phyloP scores from a whole-genome alignment of 345 rosid genomes.

The Noccaea caerulescens region DNA sequence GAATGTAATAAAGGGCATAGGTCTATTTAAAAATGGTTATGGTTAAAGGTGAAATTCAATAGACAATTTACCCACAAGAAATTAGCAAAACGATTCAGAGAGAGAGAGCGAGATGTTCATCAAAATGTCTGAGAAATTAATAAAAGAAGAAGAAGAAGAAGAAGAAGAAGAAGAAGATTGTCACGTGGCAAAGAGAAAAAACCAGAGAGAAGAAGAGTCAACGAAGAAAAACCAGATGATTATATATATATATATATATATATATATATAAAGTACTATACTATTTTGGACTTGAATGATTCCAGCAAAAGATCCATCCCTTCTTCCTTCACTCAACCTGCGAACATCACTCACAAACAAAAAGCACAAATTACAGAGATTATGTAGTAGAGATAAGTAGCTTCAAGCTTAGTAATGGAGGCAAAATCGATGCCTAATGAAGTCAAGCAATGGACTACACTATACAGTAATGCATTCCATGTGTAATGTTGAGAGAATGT shows the following conservation, averaged over 20 bases:
- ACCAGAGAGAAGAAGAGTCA: constrained; percentile 5
- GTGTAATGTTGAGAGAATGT: constrained; percentile 9
- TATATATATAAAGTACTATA: not conserved
- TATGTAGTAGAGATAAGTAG: no score
- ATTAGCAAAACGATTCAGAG: constrained; percentile 10
- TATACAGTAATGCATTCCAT: not conserved
- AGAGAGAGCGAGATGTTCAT: constrained; percentile 36
- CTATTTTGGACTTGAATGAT: constrained; percentile 1
- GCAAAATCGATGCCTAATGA: not conserved
- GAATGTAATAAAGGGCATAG: not conserved
- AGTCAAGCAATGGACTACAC: constrained; percentile 9
- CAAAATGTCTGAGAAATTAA: constrained; percentile 22
- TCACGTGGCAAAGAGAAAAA: constrained; percentile 32
- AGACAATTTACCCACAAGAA: constrained; percentile 19
- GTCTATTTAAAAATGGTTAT: not conserved
- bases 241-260: no score
- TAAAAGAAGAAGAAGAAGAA: not conserved
- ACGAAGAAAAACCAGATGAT: constrained; percentile 19
- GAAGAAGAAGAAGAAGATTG: not conserved
- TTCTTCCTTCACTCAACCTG: constrained; percentile 1
- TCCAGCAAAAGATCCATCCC: constrained; percentile 17
- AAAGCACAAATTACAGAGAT: not conserved
- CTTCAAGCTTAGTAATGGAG: no score
- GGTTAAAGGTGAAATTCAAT: not conserved
- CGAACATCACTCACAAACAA: not conserved